Percentiles rank a stretch among this genome's conserved stretches.
These are phyloP conservation scores for Parachlorella kessleri DNA, from an alignment of 139 green algal genomes.

Conservation along the genomic window DNA sequence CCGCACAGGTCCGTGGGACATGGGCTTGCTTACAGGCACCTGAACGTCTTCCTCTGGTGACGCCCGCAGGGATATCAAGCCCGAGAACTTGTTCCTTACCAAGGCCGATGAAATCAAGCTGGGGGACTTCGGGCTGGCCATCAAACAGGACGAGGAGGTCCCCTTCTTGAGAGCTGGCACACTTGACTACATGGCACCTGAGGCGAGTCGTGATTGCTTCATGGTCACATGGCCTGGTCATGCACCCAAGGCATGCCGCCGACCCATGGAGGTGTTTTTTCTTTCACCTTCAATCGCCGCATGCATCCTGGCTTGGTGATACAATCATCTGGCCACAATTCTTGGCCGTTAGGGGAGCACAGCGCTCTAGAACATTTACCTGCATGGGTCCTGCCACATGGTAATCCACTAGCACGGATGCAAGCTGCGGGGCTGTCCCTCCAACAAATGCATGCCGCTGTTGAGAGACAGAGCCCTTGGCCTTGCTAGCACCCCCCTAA, in stretches of 20 bases:
- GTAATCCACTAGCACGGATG: neutral
- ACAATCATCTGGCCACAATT: no score
- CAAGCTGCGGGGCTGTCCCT: no score
- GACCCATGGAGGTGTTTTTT: no score
- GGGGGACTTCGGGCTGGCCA: conserved; percentile 84
- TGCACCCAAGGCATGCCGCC: neutral
- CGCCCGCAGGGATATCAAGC: conserved; percentile 80
- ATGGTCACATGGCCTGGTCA: neutral
- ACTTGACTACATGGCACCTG: conserved; percentile 80
- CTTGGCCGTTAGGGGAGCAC: neutral
- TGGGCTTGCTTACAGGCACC: no score
- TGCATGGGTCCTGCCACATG: neutral
- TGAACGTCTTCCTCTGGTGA: no score
- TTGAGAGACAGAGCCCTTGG: neutral
- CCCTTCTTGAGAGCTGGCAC: conserved; percentile 79
- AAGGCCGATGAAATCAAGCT: conserved; percentile 51
- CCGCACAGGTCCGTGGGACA: no score
- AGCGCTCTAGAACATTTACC: neutral
- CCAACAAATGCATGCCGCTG: neutral
- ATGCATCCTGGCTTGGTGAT: no score
- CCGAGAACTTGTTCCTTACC: conserved; percentile 90
- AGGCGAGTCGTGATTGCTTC: conserved; percentile 38
- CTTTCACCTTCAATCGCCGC: no score
- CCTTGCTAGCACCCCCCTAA: neutral
- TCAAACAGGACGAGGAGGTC: conserved; percentile 67